Conservation (phyloP, 1,284 basidiomycete genomes). For the Leccinum fallax region DNA sequence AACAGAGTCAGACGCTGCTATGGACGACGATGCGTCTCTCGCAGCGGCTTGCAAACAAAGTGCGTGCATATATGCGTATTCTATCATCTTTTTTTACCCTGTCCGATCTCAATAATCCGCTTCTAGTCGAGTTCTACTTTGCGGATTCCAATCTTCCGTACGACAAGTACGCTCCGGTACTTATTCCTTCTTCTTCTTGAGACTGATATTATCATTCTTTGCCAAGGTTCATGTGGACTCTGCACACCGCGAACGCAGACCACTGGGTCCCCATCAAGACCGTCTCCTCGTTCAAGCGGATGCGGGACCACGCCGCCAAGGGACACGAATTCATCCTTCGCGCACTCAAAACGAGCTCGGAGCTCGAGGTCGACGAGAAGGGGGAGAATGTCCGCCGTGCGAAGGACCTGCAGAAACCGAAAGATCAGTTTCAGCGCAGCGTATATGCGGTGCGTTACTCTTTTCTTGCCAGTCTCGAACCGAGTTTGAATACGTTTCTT, state of each 20-base stretch:
- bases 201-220: not conserved
- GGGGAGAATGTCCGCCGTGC: conserved; percentile 74
- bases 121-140: conserved; percentile 95
- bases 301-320: conserved; percentile 70
- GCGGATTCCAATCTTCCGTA: conserved; percentile 95
- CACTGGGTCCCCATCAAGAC: conserved; percentile 94
- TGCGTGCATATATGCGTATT: conserved; percentile 2
- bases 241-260: conserved; percentile 74
- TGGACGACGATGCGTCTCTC: conserved; percentile 20
- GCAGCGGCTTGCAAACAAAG: conserved; percentile 31
- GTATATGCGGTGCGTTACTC: conserved; percentile 75
- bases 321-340: conserved; percentile 70
- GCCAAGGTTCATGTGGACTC: conserved; percentile 91
- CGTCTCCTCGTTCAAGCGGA: conserved; percentile 94
- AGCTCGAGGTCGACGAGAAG: conserved; percentile 79
- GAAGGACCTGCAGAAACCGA: conserved; percentile 72
- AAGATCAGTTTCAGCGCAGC: conserved; percentile 76
- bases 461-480: not conserved
- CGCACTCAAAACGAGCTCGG: conserved; percentile 62
- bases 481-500: not conserved
- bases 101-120: not conserved
- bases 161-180: conserved; percentile 67
- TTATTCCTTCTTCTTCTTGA: not conserved
- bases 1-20: not conserved
- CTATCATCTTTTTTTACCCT: not conserved